phyloP scores from a whole-genome alignment of 805 yeast genomes.

The Hanseniaspora mollemarum region DNA sequence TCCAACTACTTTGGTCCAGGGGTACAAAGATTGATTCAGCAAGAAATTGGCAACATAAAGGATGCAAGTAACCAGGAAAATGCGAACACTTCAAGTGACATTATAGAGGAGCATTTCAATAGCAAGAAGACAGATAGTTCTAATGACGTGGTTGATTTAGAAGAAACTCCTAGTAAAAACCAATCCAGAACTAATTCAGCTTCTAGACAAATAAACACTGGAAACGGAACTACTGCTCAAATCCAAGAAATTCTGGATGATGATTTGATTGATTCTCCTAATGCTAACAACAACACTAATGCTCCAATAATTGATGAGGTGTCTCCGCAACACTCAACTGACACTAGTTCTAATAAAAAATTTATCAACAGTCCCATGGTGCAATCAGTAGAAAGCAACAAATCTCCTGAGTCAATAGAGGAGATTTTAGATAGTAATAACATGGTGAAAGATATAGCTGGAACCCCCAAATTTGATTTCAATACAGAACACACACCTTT shows the following conservation, averaged over 20 bases:
- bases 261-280: constrained; percentile 1
- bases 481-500: neutral
- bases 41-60: neutral
- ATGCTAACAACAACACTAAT: neutral
- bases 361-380: constrained; percentile 8
- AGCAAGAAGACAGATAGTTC: neutral
- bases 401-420: neutral
- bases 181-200: constrained; percentile 7
- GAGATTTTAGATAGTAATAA: neutral
- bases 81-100: neutral
- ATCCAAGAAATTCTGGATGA: constrained; percentile 15
- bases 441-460: neutral
- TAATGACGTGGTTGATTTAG: neutral
- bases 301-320: constrained; percentile 12
- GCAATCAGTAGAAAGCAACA: constrained; percentile 12
- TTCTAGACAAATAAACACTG: neutral
- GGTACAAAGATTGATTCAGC: constrained; percentile 13
- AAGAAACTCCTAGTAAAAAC: neutral
- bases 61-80: neutral
- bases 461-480: constrained; percentile 2
- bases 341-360: neutral
- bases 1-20: constrained; percentile 38
- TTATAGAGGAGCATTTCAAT: neutral
- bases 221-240: constrained; percentile 11
- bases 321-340: constrained; percentile 1